Conservation (phyloP, 805 yeast genomes). For the Myxozyma nipponensis region DNA sequence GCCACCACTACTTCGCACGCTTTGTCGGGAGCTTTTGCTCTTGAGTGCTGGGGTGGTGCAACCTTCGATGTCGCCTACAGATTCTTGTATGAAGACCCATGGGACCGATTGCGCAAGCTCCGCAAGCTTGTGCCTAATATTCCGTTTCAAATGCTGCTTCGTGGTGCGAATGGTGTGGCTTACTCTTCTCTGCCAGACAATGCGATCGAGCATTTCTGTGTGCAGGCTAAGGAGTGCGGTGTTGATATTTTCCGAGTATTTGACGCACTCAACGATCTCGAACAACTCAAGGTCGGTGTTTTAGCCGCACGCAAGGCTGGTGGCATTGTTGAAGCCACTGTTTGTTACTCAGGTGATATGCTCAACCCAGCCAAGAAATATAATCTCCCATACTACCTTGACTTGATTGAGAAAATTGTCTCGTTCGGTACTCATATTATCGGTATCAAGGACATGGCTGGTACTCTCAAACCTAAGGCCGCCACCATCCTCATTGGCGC, state of each 20-base stretch:
- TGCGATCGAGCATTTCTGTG: constrained; percentile 95
- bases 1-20: constrained; percentile 95
- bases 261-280: constrained; percentile 95
- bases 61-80: constrained; percentile 99
- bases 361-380: constrained; percentile 92
- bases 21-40: constrained; percentile 81
- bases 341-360: constrained; percentile 99
- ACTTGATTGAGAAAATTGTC: constrained; percentile 77
- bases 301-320: constrained; percentile 98
- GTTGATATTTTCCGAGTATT: constrained; percentile 97
- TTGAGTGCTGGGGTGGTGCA: constrained; percentile 99
- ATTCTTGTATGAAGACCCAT: constrained; percentile 96
- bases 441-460: constrained; percentile 99
- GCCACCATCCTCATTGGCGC: constrained; percentile 76
- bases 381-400: constrained; percentile 83
- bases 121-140: constrained; percentile 93
- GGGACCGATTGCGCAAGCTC: constrained; percentile 89
- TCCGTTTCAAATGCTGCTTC: constrained; percentile 97
- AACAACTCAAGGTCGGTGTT: constrained; percentile 94
- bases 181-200: constrained; percentile 97
- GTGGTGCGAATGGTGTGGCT: constrained; percentile 99
- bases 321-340: constrained; percentile 97
- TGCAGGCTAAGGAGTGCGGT: constrained; percentile 92
- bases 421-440: constrained; percentile 92
- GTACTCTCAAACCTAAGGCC: constrained; percentile 94